Evolutionary conservation across 2,329 filamentous ascomycete genomes (phyloP).

Genomic region (Acrodontium crateriforme): DNA sequence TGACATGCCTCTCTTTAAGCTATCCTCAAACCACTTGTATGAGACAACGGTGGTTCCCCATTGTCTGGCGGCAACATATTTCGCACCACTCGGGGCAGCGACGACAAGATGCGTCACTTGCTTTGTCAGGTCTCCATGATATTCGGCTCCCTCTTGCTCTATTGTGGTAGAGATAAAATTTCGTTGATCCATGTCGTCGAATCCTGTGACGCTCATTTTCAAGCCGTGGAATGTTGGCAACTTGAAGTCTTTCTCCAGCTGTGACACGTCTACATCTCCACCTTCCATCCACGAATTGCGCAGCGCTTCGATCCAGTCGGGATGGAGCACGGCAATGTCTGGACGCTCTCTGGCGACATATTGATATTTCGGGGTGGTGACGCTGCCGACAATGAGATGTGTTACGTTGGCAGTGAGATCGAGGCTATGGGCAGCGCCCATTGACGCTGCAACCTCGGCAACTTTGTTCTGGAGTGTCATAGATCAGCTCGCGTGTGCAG

Average conservation of each 20-base stretch:
- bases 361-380: conserved; percentile 84
- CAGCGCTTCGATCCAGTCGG: conserved; percentile 74
- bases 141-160: conserved; percentile 59
- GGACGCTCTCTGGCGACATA: conserved; percentile 83
- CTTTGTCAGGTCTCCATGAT: conserved; percentile 77
- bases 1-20: conserved; percentile 73
- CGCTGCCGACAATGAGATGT: conserved; percentile 80
- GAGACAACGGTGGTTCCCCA: conserved; percentile 75
- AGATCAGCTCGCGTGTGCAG: background rate
- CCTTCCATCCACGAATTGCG: conserved; percentile 69
- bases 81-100: conserved; percentile 64
- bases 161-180: conserved; percentile 56
- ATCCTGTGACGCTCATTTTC: conserved; percentile 55
- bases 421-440: conserved; percentile 77
- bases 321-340: conserved; percentile 70
- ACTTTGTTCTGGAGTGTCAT: conserved; percentile 11
- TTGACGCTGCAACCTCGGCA: conserved; percentile 53
- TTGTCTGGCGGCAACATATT: conserved; percentile 72
- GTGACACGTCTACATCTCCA: conserved; percentile 55
- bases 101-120: conserved; percentile 80
- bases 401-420: conserved; percentile 94
- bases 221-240: conserved; percentile 50
- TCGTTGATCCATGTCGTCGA: conserved; percentile 52
- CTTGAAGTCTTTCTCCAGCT: conserved; percentile 53
- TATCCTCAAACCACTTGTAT: conserved; percentile 74